These are phyloP conservation scores for Aechmea fasciata DNA, from an alignment of 176 grass and related monocot species.

Conservation along the genomic window DNA sequence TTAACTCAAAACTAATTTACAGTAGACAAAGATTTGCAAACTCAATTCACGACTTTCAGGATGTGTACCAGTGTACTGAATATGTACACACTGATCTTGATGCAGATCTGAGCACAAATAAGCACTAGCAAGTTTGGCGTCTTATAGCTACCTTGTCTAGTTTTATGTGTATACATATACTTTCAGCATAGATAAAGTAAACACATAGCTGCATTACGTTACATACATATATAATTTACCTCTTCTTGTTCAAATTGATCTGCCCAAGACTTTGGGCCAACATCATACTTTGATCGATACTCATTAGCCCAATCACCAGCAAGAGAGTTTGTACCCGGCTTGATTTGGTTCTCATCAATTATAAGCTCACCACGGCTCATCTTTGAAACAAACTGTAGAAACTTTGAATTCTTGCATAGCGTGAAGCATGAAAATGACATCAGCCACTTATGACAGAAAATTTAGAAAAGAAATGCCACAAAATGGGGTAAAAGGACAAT, in stretches of 20 bases:
- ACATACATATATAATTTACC: constrained; percentile 25
- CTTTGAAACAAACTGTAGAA: constrained; percentile 98
- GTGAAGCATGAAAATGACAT: constrained; percentile 17
- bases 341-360: constrained; percentile 97
- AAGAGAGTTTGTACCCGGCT: constrained; percentile 63
- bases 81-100: too few species aligned
- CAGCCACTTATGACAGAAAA: constrained; percentile 27
- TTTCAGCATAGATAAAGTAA: background rate
- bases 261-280: constrained; percentile 67
- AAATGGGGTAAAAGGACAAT: background rate
- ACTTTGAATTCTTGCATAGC: constrained; percentile 76
- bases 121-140: too few species aligned
- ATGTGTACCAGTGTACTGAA: too few species aligned
- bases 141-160: too few species aligned
- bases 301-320: constrained; percentile 82
- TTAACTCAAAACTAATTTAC: too few species aligned
- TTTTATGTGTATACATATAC: too few species aligned
- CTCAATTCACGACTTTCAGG: too few species aligned
- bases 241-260: constrained; percentile 82
- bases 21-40: too few species aligned
- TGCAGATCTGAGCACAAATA: too few species aligned
- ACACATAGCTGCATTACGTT: background rate
- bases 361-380: constrained; percentile 97
- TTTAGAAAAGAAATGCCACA: constrained; percentile 10
- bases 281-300: constrained; percentile 82